phyloP scores from a whole-genome alignment of 2,329 filamentous ascomycete species.

The Emmonsiellopsis sp. region DNA sequence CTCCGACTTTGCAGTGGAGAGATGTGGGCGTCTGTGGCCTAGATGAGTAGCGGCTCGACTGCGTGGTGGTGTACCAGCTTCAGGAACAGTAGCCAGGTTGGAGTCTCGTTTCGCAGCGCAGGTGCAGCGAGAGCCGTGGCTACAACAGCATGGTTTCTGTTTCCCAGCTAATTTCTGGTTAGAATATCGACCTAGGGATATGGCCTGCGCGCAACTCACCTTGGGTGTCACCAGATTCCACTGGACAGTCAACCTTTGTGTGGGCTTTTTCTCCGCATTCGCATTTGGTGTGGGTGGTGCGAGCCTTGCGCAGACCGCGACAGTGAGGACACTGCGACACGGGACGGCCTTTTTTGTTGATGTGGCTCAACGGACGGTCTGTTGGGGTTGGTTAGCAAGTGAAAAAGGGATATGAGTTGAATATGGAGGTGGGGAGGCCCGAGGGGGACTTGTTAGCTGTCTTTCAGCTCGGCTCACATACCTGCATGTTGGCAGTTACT shows the following conservation, averaged over 20 bases:
- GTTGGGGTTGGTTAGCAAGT: slow-evolving; percentile 12
- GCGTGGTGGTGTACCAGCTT: slow-evolving; percentile 35
- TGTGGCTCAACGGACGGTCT: slow-evolving; percentile 89
- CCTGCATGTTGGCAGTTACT: slow-evolving; percentile 96
- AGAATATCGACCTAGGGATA: background rate
- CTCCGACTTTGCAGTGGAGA: slow-evolving; percentile 51
- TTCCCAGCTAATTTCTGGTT: slow-evolving; percentile 3
- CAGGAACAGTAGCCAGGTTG: slow-evolving; percentile 40
- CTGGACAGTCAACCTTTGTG: slow-evolving; percentile 29
- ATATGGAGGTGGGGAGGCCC: slow-evolving; percentile 8
- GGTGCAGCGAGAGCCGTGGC: slow-evolving; percentile 12
- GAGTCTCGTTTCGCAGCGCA: slow-evolving; percentile 33
- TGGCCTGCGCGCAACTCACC: slow-evolving; percentile 18
- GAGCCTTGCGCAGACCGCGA: slow-evolving; percentile 90
- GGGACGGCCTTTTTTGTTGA: slow-evolving; percentile 95
- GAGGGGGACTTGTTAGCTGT: slow-evolving; percentile 6
- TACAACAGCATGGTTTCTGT: slow-evolving; percentile 14
- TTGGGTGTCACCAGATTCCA: slow-evolving; percentile 23
- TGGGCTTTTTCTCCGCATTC: slow-evolving; percentile 82
- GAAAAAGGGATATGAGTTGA: slow-evolving; percentile 10
- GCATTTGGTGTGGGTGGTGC: slow-evolving; percentile 89
- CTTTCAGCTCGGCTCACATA: slow-evolving; percentile 45
- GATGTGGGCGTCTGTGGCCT: slow-evolving; percentile 46
- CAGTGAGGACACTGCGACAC: slow-evolving; percentile 98
- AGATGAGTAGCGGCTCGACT: slow-evolving; percentile 29